Base-by-base conservation (phyloP, 140 eudicot genomes). In the Bidens hawaiensis region DNA sequence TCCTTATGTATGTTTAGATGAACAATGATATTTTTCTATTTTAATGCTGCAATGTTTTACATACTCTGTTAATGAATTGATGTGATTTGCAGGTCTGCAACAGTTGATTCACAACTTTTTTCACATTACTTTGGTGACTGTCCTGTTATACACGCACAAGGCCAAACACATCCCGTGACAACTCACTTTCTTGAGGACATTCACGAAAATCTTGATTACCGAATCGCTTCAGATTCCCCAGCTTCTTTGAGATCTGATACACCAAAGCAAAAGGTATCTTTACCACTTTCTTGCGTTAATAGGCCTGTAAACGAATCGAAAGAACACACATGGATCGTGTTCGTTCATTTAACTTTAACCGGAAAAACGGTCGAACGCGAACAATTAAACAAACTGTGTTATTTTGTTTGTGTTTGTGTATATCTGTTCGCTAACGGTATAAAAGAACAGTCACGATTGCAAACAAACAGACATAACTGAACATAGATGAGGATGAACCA, bases 131-230 rank as follows among this genome's bases (percentile, higher is more conserved):
- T 91, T 61, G 93, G 96, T 62, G 51, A 75, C 59, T 91, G 98
- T 70, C 96, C 98, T 19, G 98, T 91, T 40, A 83, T 91, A 62
- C 85, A 94, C 66, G 98, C 98, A 60, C 82, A 87, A 85, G 96
- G 98, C 33, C 86, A 95, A 25, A 91, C 96, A 46, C 96, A 87
- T 76, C 96, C 98, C 31, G 98, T 91, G 57, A 74, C 91, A 59
- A 74, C 96, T 40, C 71, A 67, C 65, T 87, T 84, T 81, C 84
- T 91, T 62, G 96, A 91, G 84, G 98, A 91, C 68, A 73, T 91
- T 63, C 71, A 87, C 54, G 96, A 91, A 71, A 84, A 18, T 19
- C 60, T 82, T 26, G 74, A 70, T 69, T 91, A 91, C 60, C 84
- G 85, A 24, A 89, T 91, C 53, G 79, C 82, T 47, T 87, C 96